Conservation (phyloP, 805 yeast species). For the Novakomyces olei region DNA sequence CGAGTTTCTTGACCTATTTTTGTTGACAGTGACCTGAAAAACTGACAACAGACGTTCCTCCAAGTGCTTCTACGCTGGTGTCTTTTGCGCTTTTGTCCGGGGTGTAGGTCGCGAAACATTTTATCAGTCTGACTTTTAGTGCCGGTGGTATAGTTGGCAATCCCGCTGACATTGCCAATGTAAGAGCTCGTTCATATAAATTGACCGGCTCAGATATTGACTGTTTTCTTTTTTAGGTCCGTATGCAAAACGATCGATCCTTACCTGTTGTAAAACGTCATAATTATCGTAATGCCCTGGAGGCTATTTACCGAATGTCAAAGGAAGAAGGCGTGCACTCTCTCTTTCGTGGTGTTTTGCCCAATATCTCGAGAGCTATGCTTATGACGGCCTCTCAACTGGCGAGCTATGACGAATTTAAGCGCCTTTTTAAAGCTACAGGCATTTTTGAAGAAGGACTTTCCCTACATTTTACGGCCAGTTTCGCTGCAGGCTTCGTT, state of each 20-base stretch:
- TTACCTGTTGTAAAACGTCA: slow-evolving; percentile 43
- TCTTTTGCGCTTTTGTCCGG: no score
- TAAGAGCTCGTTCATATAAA: no score
- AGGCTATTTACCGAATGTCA: slow-evolving; percentile 42
- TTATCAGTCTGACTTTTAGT: no score
- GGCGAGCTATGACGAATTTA: slow-evolving; percentile 64
- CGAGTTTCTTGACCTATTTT: no score
- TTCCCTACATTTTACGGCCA: slow-evolving; percentile 56
- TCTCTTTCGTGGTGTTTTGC: slow-evolving; percentile 50
- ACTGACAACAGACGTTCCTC: no score
- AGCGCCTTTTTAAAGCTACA: slow-evolving; percentile 30
- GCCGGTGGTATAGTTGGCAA: slow-evolving; percentile 80
- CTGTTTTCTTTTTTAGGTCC: slow-evolving; percentile 1
- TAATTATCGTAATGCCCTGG: slow-evolving; percentile 54
- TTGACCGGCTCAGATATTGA: background rate
- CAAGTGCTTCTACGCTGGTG: no score
- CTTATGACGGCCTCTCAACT: slow-evolving; percentile 83
- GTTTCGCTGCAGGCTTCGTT: slow-evolving; percentile 60
- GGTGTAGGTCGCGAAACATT: no score
- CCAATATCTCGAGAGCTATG: slow-evolving; percentile 60
- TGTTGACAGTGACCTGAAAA: no score
- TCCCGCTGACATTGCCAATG: slow-evolving; percentile 71
- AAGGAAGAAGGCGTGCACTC: slow-evolving; percentile 38
- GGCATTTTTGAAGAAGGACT: slow-evolving; percentile 36
- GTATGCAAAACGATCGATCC: slow-evolving; percentile 68